Evolutionary conservation across 2,329 filamentous ascomycete genomes (phyloP).

Genomic region (Sordariomycetes sp.): DNA sequence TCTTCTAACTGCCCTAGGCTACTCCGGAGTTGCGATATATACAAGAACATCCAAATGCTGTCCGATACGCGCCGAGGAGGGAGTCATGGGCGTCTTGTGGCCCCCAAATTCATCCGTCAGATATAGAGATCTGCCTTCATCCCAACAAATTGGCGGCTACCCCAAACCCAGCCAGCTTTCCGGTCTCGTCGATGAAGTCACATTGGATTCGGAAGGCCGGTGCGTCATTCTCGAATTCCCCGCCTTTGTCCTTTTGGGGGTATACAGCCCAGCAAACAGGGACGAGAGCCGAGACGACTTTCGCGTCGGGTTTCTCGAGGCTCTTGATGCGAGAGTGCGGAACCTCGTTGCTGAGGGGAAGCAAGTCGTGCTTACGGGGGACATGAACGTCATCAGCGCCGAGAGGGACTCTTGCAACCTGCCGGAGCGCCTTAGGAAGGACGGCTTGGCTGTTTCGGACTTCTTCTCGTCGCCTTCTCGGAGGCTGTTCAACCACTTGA

Average conservation of each 20-base stretch:
- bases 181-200: conserved; percentile 52
- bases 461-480: conserved; percentile 64
- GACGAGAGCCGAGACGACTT: conserved; percentile 79
- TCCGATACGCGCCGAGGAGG: conserved; percentile 86
- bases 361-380: conserved; percentile 74
- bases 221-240: conserved; percentile 89
- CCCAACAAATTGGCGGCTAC: conserved; percentile 82
- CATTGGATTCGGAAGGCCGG: conserved; percentile 81
- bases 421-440: conserved; percentile 60
- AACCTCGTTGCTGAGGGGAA: conserved; percentile 77
- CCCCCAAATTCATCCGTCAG: conserved; percentile 59
- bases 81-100: conserved; percentile 67
- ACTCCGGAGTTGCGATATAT: conserved; percentile 92
- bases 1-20: conserved; percentile 44
- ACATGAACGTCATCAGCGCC: conserved; percentile 68
- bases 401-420: conserved; percentile 69
- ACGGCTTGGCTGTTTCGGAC: conserved; percentile 55
- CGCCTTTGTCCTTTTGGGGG: conserved; percentile 84
- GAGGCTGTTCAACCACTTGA: conserved; percentile 75
- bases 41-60: conserved; percentile 78
- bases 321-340: conserved; percentile 72
- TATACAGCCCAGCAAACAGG: conserved; percentile 84
- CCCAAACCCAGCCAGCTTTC: conserved; percentile 59
- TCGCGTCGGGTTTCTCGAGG: conserved; percentile 66
- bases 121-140: conserved; percentile 64